phyloP scores from a whole-genome alignment of 108 stramenopile species.

The Skeletonema tropicum region DNA sequence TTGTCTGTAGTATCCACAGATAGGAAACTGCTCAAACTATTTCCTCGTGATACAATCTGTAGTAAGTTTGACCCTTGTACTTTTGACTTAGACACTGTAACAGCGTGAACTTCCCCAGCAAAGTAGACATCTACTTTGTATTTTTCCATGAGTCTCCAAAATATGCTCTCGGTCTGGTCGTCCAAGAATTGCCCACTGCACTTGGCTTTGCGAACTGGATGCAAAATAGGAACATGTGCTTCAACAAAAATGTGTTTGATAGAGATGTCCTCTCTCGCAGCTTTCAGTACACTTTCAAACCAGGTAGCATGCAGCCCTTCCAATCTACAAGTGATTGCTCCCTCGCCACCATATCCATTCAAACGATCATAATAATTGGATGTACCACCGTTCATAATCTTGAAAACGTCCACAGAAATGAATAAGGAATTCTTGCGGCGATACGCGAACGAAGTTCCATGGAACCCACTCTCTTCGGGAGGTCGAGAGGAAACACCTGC shows the following conservation, averaged over 20 bases:
- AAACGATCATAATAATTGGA: neutral
- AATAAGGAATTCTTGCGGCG: constrained; percentile 8
- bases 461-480: neutral
- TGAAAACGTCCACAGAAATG: constrained; percentile 6
- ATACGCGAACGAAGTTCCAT: neutral
- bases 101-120: constrained; percentile 13
- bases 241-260: constrained; percentile 10
- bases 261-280: constrained; percentile 10
- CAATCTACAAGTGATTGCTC: neutral
- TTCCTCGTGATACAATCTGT: constrained; percentile 8
- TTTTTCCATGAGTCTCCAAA: constrained; percentile 7
- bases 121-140: constrained; percentile 11
- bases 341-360: constrained; percentile 7
- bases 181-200: constrained; percentile 11
- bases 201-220: constrained; percentile 5
- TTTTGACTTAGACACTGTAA: neutral
- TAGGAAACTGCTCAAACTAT: neutral
- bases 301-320: neutral
- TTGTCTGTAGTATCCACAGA: neutral
- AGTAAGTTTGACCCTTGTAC: constrained; percentile 1
- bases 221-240: constrained; percentile 5
- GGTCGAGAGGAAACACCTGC: neutral
- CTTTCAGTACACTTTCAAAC: constrained; percentile 12
- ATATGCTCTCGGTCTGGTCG: neutral
- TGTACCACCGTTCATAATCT: no score